phyloP scores from a whole-genome alignment of 805 yeast species.

The Babjeviella inositovora region DNA sequence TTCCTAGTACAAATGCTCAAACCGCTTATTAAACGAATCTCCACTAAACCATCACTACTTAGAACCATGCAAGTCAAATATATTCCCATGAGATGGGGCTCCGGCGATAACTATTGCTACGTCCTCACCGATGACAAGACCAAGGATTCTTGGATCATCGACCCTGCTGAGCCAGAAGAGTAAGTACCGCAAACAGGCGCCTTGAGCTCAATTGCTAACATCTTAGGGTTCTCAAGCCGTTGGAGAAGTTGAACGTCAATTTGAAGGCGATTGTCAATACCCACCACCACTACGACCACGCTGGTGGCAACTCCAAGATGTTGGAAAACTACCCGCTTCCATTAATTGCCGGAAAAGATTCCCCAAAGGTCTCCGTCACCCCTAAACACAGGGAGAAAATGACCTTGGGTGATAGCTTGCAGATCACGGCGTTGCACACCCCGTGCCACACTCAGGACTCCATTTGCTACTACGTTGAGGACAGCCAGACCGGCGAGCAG shows the following conservation, averaged over 20 bases:
- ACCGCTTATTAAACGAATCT: no score
- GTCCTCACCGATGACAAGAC: constrained; percentile 53
- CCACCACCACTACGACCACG: constrained; percentile 92
- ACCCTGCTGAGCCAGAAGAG: constrained; percentile 82
- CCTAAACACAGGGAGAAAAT: constrained; percentile 51
- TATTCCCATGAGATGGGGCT: constrained; percentile 90
- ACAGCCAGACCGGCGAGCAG: constrained; percentile 38
- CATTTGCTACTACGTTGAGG: constrained; percentile 70
- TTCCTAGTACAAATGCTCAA: no score
- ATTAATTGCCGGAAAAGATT: constrained; percentile 72
- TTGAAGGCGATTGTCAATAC: constrained; percentile 78
- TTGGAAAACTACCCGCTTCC: constrained; percentile 30
- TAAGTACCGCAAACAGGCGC: constrained; percentile 4
- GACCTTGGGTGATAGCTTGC: constrained; percentile 45
- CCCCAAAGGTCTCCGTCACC: constrained; percentile 54
- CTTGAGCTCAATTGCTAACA: constrained; percentile 1
- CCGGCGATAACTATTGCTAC: constrained; percentile 86
- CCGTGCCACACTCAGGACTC: constrained; percentile 98
- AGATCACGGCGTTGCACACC: constrained; percentile 74
- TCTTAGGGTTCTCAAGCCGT: constrained; percentile 27
- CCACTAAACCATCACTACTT: constrained; percentile 1
- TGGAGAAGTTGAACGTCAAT: constrained; percentile 23
- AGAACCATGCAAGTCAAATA: constrained; percentile 68
- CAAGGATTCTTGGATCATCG: constrained; percentile 67
- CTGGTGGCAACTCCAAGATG: constrained; percentile 60